phyloP scores from a whole-genome alignment of 2,329 filamentous ascomycete genomes.

The Nigrograna mackinnonii region DNA sequence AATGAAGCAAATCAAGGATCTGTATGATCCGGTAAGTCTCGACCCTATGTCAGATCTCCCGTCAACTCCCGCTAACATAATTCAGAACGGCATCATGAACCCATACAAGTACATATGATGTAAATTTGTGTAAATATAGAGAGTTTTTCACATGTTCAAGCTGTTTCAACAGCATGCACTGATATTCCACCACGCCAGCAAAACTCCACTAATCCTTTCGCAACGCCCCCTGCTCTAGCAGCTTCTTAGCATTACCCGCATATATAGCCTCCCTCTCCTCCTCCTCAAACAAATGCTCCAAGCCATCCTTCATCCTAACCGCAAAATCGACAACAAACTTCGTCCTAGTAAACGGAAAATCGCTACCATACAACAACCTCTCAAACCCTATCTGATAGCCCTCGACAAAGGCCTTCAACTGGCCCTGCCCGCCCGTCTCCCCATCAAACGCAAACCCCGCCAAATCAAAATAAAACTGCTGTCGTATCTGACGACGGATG shows the following conservation, averaged over 20 bases:
- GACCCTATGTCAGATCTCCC: background rate
- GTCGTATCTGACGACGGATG: conserved; percentile 35
- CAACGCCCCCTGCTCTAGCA: conserved; percentile 21
- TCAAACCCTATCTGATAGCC: conserved; percentile 40
- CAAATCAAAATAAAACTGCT: conserved; percentile 57
- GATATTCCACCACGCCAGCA: background rate
- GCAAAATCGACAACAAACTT: conserved; percentile 41
- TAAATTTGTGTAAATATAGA: background rate
- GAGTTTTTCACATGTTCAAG: background rate
- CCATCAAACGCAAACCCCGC: conserved; percentile 54
- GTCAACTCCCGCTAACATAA: conserved; percentile 13
- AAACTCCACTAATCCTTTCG: background rate
- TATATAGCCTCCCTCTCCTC: conserved; percentile 43
- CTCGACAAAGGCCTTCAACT: conserved; percentile 53
- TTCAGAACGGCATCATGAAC: conserved; percentile 95
- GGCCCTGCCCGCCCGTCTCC: conserved; percentile 39
- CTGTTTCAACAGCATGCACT: too few relatives aligned
- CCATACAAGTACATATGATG: conserved; percentile 88
- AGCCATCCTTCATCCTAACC: conserved; percentile 45
- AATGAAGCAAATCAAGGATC: conserved; percentile 93
- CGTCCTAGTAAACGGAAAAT: conserved; percentile 55
- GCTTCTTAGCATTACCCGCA: conserved; percentile 40
- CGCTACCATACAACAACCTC: conserved; percentile 57
- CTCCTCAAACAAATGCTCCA: conserved; percentile 40
- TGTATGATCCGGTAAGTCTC: conserved; percentile 86